Evolutionary conservation across 345 rosid genomes (phyloP).

Genomic region (Syzygium oleosum): DNA sequence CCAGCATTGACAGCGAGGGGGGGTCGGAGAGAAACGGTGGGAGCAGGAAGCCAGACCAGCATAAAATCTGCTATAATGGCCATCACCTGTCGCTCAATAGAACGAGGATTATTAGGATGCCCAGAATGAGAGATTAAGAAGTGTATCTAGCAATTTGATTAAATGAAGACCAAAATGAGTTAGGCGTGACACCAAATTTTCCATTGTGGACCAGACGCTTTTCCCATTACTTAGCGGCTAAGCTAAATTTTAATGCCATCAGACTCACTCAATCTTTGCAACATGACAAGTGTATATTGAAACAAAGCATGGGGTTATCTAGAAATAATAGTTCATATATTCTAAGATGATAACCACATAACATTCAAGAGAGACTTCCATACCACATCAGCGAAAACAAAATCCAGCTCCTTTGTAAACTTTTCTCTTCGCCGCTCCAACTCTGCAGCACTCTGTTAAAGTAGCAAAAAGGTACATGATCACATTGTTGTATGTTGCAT

Average conservation of each 20-base stretch:
- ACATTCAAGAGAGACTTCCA: background rate
- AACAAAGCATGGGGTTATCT: background rate
- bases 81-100: constrained; percentile 47
- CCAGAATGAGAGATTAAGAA: background rate
- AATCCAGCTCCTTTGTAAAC: constrained; percentile 50
- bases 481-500: background rate
- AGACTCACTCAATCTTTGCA: background rate
- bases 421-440: constrained; percentile 43
- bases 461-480: background rate
- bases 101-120: background rate
- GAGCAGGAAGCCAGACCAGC: constrained; percentile 98
- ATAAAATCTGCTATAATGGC: constrained; percentile 98
- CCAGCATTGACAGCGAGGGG: constrained; percentile 63
- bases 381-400: constrained; percentile 69
- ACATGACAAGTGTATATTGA: background rate
- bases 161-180: background rate
- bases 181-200: background rate
- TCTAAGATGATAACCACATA: background rate
- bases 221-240: background rate
- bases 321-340: background rate
- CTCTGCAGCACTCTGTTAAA: constrained; percentile 48
- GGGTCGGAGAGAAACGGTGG: constrained; percentile 80
- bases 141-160: background rate
- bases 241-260: background rate
- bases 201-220: background rate